phyloP scores from a whole-genome alignment of 2,329 filamentous ascomycete species.

The Ophiocordyceps camponoti-floridani region DNA sequence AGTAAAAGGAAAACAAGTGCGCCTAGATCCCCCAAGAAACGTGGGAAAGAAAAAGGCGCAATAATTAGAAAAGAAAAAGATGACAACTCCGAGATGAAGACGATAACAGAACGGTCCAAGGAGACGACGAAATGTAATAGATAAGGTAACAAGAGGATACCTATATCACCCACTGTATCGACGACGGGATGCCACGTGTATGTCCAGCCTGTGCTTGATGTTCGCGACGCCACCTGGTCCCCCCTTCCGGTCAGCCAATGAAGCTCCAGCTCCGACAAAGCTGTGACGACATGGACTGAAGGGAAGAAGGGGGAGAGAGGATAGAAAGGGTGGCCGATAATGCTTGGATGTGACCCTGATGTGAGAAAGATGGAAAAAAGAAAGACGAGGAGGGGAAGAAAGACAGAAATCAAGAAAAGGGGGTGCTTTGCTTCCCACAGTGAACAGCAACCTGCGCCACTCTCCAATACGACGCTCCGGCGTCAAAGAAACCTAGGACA shows the following conservation, averaged over 20 bases:
- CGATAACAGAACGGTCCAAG: background rate
- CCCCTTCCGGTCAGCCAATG: no score
- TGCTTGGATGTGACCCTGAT: background rate
- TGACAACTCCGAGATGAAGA: background rate
- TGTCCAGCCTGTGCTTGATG: constrained; percentile 1
- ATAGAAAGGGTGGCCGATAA: background rate
- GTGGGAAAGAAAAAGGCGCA: background rate
- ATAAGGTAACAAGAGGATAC: background rate
- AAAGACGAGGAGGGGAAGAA: no score
- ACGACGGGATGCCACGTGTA: constrained; percentile 1
- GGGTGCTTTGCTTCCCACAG: background rate
- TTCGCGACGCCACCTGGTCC: background rate
- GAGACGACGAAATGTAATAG: background rate
- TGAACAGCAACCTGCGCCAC: background rate
- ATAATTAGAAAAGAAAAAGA: background rate
- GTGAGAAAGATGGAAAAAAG: background rate
- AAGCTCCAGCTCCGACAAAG: background rate
- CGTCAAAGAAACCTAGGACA: no score
- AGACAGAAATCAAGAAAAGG: no score
- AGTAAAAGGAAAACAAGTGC: background rate
- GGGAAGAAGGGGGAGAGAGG: background rate
- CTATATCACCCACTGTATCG: constrained; percentile 3
- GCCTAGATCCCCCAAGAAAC: background rate
- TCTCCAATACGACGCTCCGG: background rate
- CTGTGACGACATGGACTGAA: background rate